A percentile compares a stretch with the other conserved stretches of the same genome.
These are phyloP conservation scores for Aureococcus anophagefferens DNA, from an alignment of 108 stramenopile genomes.

Conservation along the genomic window DNA sequence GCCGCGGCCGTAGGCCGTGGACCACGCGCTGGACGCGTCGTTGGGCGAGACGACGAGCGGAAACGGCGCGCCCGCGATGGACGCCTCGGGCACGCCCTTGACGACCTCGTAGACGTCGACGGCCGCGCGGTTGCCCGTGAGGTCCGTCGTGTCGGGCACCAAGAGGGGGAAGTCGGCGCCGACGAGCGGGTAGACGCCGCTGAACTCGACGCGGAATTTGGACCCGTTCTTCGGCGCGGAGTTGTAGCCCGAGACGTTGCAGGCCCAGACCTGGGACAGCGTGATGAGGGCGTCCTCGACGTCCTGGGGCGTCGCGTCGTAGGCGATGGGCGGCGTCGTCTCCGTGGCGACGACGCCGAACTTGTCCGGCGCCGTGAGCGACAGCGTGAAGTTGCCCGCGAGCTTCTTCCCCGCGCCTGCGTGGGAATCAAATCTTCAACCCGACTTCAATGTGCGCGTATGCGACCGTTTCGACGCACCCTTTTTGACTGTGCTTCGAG, in stretches of 20 bases:
- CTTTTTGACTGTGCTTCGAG: no score
- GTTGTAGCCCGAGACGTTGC: constrained; percentile 19
- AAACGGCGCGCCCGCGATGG: constrained; percentile 52
- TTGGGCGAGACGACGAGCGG: constrained; percentile 39
- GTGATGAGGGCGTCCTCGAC: constrained; percentile 32
- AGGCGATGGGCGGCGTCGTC: constrained; percentile 21
- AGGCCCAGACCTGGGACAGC: constrained; percentile 18
- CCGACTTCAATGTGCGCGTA: no score
- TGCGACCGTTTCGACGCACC: no score
- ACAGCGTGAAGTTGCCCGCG: constrained; percentile 25
- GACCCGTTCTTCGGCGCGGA: no score
- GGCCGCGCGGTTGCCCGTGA: constrained; percentile 34
- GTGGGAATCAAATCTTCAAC: no score
- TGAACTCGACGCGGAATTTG: no score
- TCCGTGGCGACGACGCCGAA: background rate
- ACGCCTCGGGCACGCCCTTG: constrained; percentile 21
- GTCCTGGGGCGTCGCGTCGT: constrained; percentile 23
- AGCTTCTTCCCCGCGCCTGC: constrained; percentile 22
- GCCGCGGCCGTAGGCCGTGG: constrained; percentile 54
- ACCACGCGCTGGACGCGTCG: constrained; percentile 30
- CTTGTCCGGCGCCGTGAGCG: constrained; percentile 4
- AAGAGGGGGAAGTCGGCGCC: constrained; percentile 28
- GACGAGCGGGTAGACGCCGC: no score
- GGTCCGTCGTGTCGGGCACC: constrained; percentile 12
- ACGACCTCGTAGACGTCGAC: constrained; percentile 26